A percentile compares a stretch with the other conserved stretches of the same genome.
These are phyloP conservation scores for Aspergillus egyptiacus DNA, from an alignment of 495 filamentous ascomycete genomes.

Conservation along the genomic window DNA sequence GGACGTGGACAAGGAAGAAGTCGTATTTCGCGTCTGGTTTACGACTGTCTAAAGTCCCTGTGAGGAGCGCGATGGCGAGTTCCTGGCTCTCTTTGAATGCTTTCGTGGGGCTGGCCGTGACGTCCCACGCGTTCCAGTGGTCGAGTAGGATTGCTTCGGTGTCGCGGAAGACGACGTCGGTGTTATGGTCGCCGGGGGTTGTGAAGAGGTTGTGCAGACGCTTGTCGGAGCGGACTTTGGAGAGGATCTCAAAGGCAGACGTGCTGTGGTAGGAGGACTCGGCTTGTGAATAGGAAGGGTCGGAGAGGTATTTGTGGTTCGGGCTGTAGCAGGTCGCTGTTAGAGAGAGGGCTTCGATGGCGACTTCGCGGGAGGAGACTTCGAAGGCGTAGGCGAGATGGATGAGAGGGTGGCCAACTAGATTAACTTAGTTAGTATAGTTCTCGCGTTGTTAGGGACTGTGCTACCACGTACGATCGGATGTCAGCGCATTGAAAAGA, in stretches of 20 bases:
- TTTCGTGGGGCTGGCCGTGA: slow-evolving; percentile 50
- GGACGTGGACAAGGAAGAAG: slow-evolving; percentile 75
- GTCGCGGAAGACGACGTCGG: slow-evolving; percentile 59
- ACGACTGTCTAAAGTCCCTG: slow-evolving; percentile 45
- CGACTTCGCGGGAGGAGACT: slow-evolving; percentile 68
- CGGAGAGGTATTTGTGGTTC: slow-evolving; percentile 73
- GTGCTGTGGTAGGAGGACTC: slow-evolving; percentile 44
- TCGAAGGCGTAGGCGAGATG: slow-evolving; percentile 88
- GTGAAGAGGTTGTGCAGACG: slow-evolving; percentile 52
- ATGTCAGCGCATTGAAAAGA: slow-evolving; percentile 68
- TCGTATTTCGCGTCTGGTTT: slow-evolving; percentile 51
- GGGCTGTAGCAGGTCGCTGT: slow-evolving; percentile 64
- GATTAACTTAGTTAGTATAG: slow-evolving; percentile 9
- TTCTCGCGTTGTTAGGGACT: background rate
- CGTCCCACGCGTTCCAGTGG: slow-evolving; percentile 82
- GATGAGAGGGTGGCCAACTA: slow-evolving; percentile 78
- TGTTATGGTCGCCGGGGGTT: slow-evolving; percentile 54
- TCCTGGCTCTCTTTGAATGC: slow-evolving; percentile 76
- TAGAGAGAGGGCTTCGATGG: slow-evolving; percentile 75
- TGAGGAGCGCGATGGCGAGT: slow-evolving; percentile 65
- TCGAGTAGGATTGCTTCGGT: slow-evolving; percentile 66
- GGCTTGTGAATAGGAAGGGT: slow-evolving; percentile 55
- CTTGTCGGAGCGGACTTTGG: slow-evolving; percentile 48
- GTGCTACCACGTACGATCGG: slow-evolving; percentile 74
- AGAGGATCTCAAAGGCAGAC: slow-evolving; percentile 60